A percentile compares a stretch with the other conserved stretches of the same genome.
Conservation (phyloP, 2,329 filamentous ascomycete species). For the Epichloe bromicola region DNA sequence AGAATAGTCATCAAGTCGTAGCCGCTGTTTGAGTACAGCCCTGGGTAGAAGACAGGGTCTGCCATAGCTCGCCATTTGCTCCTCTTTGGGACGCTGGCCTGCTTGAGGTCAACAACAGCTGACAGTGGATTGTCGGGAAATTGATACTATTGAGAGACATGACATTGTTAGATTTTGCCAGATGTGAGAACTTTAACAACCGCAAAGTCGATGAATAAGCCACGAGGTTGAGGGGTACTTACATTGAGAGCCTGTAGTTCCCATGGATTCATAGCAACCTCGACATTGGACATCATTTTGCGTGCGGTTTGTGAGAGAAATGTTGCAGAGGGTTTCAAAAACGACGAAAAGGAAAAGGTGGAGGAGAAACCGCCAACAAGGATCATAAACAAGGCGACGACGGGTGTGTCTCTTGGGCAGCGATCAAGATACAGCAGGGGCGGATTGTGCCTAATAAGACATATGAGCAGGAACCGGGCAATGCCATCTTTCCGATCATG, state of each 20-base stretch:
- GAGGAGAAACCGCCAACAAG: too few relatives aligned
- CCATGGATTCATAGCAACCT: conserved; percentile 20
- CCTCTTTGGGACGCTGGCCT: background rate
- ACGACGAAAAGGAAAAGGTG: too few relatives aligned
- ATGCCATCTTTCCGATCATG: background rate
- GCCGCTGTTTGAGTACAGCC: conserved; percentile 41
- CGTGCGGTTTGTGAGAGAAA: background rate
- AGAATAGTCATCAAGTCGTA: conserved; percentile 43
- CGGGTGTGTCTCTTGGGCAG: background rate
- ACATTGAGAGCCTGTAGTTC: conserved; percentile 23
- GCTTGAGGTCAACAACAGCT: conserved; percentile 1
- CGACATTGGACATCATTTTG: conserved; percentile 3
- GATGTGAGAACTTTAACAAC: background rate
- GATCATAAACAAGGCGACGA: too few relatives aligned
- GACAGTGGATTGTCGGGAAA: conserved; percentile 6
- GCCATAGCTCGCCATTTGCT: conserved; percentile 16
- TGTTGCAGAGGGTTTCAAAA: too few relatives aligned
- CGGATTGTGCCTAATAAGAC: background rate
- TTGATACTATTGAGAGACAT: conserved; percentile 7
- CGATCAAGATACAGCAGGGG: background rate
- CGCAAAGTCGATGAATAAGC: background rate
- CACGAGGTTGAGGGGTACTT: conserved; percentile 1
- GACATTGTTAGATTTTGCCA: background rate
- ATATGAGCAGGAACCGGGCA: background rate
- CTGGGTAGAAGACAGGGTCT: conserved; percentile 41